Base-by-base conservation (phyloP, 768 basidiomycete species). In the Psilocybe tampanensis region DNA sequence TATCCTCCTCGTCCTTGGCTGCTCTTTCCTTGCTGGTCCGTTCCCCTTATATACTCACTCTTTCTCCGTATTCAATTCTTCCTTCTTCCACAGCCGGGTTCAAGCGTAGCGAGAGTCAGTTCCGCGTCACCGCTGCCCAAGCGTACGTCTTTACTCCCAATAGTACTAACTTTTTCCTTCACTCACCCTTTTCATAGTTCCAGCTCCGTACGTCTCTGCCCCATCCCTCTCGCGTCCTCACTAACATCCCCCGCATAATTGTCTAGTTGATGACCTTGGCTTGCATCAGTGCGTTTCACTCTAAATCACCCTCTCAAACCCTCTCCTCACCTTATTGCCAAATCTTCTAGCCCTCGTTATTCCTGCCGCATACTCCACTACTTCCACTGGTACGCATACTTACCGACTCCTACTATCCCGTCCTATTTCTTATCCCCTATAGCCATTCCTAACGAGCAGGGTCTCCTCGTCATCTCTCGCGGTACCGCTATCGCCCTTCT, bases 91-190 rank as follows among this genome's bases (percentile, higher is more conserved):
- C 23, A 86, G 90, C 88, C 60, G 94, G 94, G 2, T 72, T 85
- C 60, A 80, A 81, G 60, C 83, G 75, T 55, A 60, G 72, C 13
- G 88, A 95, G 69, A 88, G 89, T 52, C 72, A 74, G 33, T 98
- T 98, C 75, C 84, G 89, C 61, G 80, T 81, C 23, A 94, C 90
- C 17, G 94, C 92, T 26, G 94, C 95, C 23, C 94, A 95, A 76
- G 86, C 93, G 86, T 92, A 58, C 44, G 54, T 52, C 18, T 21
- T 11, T 4, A 15, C 26, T 17, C 18, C 19, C 7, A 41, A 11
- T 39, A 23, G 8, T 24, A 2, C 22, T 41, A 2, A 24, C 24
- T 19, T 21, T 18, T 52, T 45, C 47, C 44, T 45, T 45, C 60
- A 34, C 41, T 54, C 2, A 22, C 26, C 7, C 36, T 39, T 29